Evolutionary conservation across 2,329 filamentous ascomycete species (phyloP).

Genomic region (Neurospora sp.): DNA sequence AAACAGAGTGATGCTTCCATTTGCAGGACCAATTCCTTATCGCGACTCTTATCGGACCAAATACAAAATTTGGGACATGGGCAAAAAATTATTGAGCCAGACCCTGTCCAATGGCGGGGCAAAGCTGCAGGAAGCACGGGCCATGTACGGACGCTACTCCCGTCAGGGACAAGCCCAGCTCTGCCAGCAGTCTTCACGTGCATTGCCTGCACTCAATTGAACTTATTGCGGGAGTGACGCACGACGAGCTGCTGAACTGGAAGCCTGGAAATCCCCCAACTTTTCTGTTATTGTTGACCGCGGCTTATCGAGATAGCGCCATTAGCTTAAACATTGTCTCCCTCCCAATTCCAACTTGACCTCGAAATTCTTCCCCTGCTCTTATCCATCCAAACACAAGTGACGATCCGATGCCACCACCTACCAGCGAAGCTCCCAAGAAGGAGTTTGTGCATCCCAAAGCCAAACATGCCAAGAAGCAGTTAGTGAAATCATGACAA

Average conservation of each 20-base stretch:
- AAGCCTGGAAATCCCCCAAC: background rate
- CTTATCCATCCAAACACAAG: slow-evolving; percentile 6
- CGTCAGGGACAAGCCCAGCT: background rate
- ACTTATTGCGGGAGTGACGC: background rate
- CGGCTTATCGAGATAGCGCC: background rate
- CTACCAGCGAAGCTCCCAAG: slow-evolving; percentile 18
- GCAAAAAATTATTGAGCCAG: background rate
- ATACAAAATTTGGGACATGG: background rate
- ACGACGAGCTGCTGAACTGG: background rate
- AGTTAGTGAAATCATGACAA: slow-evolving; percentile 24
- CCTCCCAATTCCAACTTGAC: background rate
- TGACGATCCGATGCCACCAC: slow-evolving; percentile 28
- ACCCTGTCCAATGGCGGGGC: background rate
- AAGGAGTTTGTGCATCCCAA: slow-evolving; percentile 37
- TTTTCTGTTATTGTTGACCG: background rate
- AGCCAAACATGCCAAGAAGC: slow-evolving; percentile 42
- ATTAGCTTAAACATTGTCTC: background rate
- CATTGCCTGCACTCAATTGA: background rate
- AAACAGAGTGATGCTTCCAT: background rate
- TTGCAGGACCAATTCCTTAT: background rate
- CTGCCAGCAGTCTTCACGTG: too few species aligned
- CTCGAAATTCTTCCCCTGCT: background rate
- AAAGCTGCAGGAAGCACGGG: background rate
- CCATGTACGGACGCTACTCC: background rate
- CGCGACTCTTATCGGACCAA: background rate